A percentile compares a stretch with the other conserved stretches of the same genome.
Conservation (phyloP, 768 basidiomycete genomes). For the Pisolithus sp. region DNA sequence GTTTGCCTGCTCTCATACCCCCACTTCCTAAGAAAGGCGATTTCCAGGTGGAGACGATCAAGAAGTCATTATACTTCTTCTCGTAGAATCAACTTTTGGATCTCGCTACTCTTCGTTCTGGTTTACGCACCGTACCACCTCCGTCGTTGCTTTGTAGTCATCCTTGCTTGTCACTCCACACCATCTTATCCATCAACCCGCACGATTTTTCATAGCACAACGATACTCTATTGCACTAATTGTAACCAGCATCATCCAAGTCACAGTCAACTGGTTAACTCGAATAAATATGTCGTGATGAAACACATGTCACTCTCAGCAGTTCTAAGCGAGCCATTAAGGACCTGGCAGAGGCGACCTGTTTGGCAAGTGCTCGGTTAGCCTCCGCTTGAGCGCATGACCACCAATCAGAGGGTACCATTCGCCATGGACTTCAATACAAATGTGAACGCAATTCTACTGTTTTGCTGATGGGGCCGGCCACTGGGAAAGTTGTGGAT, state of each 20-base stretch:
- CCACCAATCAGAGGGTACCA: too few species aligned
- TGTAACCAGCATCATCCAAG: neutral
- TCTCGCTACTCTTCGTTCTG: neutral
- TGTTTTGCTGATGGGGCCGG: too few species aligned
- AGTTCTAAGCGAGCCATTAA: too few species aligned
- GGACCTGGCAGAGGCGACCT: too few species aligned
- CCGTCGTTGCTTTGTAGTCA: neutral
- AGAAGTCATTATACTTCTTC: constrained; percentile 87
- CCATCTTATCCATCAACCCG: neutral
- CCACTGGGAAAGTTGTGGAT: too few species aligned
- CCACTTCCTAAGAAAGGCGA: constrained; percentile 77
- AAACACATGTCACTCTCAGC: too few species aligned
- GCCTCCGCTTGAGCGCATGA: too few species aligned
- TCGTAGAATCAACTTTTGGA: constrained; percentile 42
- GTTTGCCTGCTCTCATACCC: constrained; percentile 69
- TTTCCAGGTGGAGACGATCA: constrained; percentile 80
- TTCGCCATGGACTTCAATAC: too few species aligned
- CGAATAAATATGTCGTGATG: too few species aligned
- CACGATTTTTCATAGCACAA: neutral
- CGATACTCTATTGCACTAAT: neutral
- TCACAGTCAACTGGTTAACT: too few species aligned
- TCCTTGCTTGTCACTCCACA: neutral
- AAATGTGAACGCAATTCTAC: too few species aligned
- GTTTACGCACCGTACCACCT: neutral
- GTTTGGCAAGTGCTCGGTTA: too few species aligned